Evolutionary conservation across 164 flowering plant species (phyloP), one percentile per base, ranked within the genome.

Genomic region (Annona cherimola): DNA sequence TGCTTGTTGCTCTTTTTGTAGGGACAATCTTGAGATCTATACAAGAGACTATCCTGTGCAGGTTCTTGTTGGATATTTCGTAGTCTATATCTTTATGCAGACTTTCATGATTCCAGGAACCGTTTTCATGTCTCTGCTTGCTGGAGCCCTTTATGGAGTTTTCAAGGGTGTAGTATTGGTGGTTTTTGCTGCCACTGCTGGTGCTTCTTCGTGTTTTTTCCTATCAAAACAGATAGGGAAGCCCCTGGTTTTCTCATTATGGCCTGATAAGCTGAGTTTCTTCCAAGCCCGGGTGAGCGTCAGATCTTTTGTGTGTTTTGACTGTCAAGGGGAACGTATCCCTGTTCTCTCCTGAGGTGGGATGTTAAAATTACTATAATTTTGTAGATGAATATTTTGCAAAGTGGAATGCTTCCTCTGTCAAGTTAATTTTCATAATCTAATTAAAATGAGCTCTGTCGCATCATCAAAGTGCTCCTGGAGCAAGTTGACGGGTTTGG

Each of bases 91-190:
- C 44, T 89, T 93, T 78, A 95, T 95, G 99, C 98, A 95, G 82
- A 95, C 98, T 69, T 91, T 95, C 85, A 95, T 95, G 99, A 95
- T 95, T 67, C 99, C 98, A 0, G 99, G 99, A 42, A 93, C 99
- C 12, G 88, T 93, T 26, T 95, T 95, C 81, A 88, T 93, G 97
- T 95, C 99, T 9, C 78, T 95, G 80, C 93, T 95, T 70, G 99
- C 99, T 68, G 99, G 99, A 68, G 81, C 99, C 7, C 94, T 95
- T 71, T 95, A 93, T 74, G 99, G 99, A 67, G 91, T 93, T 69
- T 76, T 86, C 76, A 90, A 83, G 81, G 98, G 99, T 69, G 88
- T 95, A 50, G 90, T 90, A 40, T 78, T 95, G 55, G 98, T 95
- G 60, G 97, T 95, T 35, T 91, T 91, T 73, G 73, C 87, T 78